A percentile compares a stretch with the other conserved stretches of the same genome.
These are phyloP conservation scores for Curvularia spicifera DNA, from an alignment of 2,329 filamentous ascomycete genomes.

Conservation along the genomic window DNA sequence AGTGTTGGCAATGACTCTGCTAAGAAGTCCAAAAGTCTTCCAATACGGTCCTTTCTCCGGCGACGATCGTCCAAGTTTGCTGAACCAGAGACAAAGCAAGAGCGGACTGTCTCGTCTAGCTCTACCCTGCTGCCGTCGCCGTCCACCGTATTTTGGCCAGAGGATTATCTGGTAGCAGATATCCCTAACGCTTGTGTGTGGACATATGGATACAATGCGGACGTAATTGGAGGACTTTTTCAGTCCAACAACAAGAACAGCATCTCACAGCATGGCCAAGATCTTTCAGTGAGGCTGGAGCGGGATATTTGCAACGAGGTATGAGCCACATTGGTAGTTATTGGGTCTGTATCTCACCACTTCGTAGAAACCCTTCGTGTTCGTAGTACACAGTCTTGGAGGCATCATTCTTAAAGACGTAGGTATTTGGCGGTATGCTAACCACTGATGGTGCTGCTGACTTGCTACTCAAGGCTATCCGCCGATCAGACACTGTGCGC, in stretches of 20 bases:
- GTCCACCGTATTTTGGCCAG: slow-evolving; percentile 41
- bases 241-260: slow-evolving; percentile 28
- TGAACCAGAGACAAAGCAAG: too few relatives aligned
- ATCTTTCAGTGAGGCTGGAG: slow-evolving; percentile 34
- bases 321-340: neutral
- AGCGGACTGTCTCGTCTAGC: neutral
- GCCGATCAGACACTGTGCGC: slow-evolving; percentile 36
- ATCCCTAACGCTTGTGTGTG: slow-evolving; percentile 47
- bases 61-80: too few relatives aligned
- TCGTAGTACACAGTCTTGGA: neutral
- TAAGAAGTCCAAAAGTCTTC: slow-evolving; percentile 2
- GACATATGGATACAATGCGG: slow-evolving; percentile 54
- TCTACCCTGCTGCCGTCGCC: neutral
- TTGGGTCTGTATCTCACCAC: neutral
- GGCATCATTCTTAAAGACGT: neutral
- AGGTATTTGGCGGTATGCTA: neutral
- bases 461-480: slow-evolving; percentile 37
- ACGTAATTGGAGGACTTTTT: slow-evolving; percentile 48
- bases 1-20: slow-evolving; percentile 6
- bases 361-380: neutral
- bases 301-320: slow-evolving; percentile 43
- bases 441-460: too few relatives aligned
- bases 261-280: slow-evolving; percentile 46
- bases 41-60: too few relatives aligned
- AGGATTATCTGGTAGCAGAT: slow-evolving; percentile 48